A percentile compares a stretch with the other conserved stretches of the same genome.
Conservation (phyloP, 257 asterid genomes). For the Catharanthus roseus region DNA sequence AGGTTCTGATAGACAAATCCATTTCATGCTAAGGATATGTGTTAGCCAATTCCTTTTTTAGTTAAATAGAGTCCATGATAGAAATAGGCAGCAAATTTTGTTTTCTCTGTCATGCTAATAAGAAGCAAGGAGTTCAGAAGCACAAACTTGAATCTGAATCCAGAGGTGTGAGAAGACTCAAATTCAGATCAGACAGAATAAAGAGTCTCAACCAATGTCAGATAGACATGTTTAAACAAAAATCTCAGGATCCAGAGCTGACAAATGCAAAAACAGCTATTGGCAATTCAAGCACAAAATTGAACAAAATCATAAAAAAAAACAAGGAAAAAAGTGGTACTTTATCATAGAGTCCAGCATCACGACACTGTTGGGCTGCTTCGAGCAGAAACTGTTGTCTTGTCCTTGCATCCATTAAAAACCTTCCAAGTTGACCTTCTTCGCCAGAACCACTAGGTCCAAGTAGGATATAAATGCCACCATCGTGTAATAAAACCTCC, state of each 20-base stretch:
- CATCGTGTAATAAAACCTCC: slow-evolving; percentile 71
- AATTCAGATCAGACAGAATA: neutral
- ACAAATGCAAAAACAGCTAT: neutral
- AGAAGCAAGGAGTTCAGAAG: neutral
- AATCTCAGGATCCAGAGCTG: neutral
- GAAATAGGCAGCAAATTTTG: neutral
- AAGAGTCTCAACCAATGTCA: neutral
- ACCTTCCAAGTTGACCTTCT: slow-evolving; percentile 84
- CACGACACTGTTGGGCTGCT: slow-evolving; percentile 82
- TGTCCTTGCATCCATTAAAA: slow-evolving; percentile 58
- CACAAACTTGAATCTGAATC: neutral
- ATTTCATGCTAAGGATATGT: neutral
- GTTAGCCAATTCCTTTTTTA: neutral
- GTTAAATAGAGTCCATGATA: neutral
- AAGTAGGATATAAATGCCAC: slow-evolving; percentile 71
- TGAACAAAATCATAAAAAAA: neutral
- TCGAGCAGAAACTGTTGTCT: slow-evolving; percentile 76
- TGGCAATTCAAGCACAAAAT: neutral
- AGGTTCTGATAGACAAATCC: neutral
- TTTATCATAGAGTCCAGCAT: slow-evolving; percentile 77
- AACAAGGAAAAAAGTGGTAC: slow-evolving; percentile 33
- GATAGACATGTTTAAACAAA: neutral
- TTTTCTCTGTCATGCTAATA: neutral
- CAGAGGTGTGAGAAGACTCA: neutral
- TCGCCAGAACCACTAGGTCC: slow-evolving; percentile 89